phyloP scores from a whole-genome alignment of 768 basidiomycete species.

The Boletales sp. region DNA sequence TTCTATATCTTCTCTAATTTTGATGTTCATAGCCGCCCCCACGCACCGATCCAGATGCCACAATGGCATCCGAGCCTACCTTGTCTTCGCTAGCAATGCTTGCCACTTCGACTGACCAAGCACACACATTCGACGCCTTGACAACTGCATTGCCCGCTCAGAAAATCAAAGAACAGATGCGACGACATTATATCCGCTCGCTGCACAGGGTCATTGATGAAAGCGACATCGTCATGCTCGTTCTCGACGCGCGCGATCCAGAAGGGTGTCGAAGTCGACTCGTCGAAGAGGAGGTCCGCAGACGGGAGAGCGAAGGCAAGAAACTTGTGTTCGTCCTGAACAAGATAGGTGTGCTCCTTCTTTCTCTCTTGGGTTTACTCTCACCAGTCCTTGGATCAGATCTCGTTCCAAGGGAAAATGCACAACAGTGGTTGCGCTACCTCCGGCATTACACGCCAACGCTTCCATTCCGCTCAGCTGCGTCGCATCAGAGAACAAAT shows the following conservation, averaged over 20 bases:
- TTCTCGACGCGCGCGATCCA: conserved; percentile 92
- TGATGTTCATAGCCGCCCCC: conserved; percentile 23
- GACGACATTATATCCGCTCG: conserved; percentile 71
- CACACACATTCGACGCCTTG: conserved; percentile 14
- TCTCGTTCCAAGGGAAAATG: conserved; percentile 83
- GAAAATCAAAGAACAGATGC: conserved; percentile 67
- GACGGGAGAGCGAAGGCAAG: conserved; percentile 86
- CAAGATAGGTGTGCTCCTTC: conserved; percentile 72
- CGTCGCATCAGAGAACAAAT: conserved; percentile 74
- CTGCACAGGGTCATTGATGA: conserved; percentile 92
- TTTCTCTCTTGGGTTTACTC: background rate
- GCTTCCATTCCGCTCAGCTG: conserved; percentile 81
- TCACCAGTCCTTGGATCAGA: conserved; percentile 49
- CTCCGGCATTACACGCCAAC: conserved; percentile 93
- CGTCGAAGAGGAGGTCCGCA: conserved; percentile 90
- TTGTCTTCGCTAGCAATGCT: conserved; percentile 56
- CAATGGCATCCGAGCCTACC: conserved; percentile 75
- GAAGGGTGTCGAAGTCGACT: conserved; percentile 88
- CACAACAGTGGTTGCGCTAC: conserved; percentile 85
- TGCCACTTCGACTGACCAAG: conserved; percentile 34
- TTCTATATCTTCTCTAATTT: background rate
- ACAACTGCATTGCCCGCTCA: conserved; percentile 28
- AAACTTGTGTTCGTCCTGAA: conserved; percentile 92
- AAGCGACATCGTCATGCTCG: conserved; percentile 85
- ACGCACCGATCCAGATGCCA: conserved; percentile 45